Percentiles rank a stretch among this genome's conserved stretches.
Conservation (phyloP, 2,329 filamentous ascomycete species). For the Byssochlamys sp. region DNA sequence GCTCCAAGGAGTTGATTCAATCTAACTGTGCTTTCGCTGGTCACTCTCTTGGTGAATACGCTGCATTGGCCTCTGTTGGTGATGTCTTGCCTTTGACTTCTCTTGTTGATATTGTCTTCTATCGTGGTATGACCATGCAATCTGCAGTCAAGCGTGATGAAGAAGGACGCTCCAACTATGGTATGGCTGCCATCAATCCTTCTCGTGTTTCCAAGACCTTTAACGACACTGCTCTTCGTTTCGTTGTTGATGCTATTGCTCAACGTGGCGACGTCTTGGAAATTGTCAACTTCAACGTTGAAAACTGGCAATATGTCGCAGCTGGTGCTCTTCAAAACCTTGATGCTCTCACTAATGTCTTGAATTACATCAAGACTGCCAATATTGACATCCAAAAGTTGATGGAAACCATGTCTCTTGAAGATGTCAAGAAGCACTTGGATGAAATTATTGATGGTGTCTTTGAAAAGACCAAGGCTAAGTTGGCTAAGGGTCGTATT, state of each 20-base stretch:
- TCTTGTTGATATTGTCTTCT: constrained; percentile 96
- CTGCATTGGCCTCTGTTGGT: constrained; percentile 84
- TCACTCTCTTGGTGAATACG: constrained; percentile 97
- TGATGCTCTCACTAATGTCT: constrained; percentile 62
- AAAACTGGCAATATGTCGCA: constrained; percentile 61
- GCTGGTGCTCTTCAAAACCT: constrained; percentile 58
- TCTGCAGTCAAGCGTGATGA: constrained; percentile 95
- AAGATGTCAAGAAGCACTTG: constrained; percentile 82
- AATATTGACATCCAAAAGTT: constrained; percentile 95
- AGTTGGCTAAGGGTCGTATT: constrained; percentile 77
- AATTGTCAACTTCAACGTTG: constrained; percentile 90
- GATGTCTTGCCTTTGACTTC: constrained; percentile 99
- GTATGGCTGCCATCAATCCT: constrained; percentile 98
- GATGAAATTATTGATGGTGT: constrained; percentile 84
- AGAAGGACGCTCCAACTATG: constrained; percentile 88
- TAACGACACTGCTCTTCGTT: constrained; percentile 93
- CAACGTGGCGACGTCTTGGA: constrained; percentile 91
- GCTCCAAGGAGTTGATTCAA: constrained; percentile 87
- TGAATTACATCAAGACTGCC: constrained; percentile 91
- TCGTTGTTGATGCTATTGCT: constrained; percentile 93
- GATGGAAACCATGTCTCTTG: constrained; percentile 73
- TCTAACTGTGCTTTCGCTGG: constrained; percentile 94
- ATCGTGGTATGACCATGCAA: constrained; percentile 97
- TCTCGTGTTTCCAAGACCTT: constrained; percentile 97
- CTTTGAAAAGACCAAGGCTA: constrained; percentile 74